phyloP scores from a whole-genome alignment of 805 yeast species.

The Monosporozyma unispora region DNA sequence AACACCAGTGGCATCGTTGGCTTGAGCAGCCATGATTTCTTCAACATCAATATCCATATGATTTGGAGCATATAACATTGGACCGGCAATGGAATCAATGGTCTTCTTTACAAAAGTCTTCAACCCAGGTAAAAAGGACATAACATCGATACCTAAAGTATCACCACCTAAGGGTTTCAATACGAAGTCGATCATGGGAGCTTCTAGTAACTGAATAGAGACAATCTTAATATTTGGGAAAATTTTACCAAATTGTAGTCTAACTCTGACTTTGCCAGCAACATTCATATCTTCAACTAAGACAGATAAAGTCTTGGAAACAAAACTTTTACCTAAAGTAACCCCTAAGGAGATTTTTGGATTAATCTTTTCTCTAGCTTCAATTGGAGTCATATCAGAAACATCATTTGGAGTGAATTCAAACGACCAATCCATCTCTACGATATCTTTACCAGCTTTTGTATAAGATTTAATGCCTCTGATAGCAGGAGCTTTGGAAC shows the following conservation, averaged over 20 bases:
- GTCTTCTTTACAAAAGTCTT: constrained; percentile 60
- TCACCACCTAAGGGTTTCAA: constrained; percentile 86
- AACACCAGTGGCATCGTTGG: constrained; percentile 63
- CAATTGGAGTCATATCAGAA: constrained; percentile 73
- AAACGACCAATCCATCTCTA: constrained; percentile 80
- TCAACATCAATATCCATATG: constrained; percentile 67
- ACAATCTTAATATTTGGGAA: constrained; percentile 76
- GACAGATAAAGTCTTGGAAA: constrained; percentile 68
- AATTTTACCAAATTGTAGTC: constrained; percentile 48
- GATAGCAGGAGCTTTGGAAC: constrained; percentile 71
- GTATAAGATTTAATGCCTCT: constrained; percentile 66
- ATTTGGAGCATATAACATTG: constrained; percentile 77
- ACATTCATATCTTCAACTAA: constrained; percentile 74
- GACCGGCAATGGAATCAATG: constrained; percentile 62
- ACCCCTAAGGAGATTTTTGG: constrained; percentile 79
- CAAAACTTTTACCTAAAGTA: constrained; percentile 71
- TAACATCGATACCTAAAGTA: constrained; percentile 74
- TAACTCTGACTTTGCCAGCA: constrained; percentile 59
- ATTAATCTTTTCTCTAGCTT: constrained; percentile 58
- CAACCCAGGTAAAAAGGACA: constrained; percentile 78
- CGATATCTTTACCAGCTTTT: constrained; percentile 52
- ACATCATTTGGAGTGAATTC: constrained; percentile 76
- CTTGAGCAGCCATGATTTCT: constrained; percentile 53
- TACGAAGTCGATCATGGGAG: constrained; percentile 70
- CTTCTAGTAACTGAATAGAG: constrained; percentile 63